A percentile compares a stretch with the other conserved stretches of the same genome.
phyloP scores from a whole-genome alignment of 345 rosid species.

The Sonneratia alba region DNA sequence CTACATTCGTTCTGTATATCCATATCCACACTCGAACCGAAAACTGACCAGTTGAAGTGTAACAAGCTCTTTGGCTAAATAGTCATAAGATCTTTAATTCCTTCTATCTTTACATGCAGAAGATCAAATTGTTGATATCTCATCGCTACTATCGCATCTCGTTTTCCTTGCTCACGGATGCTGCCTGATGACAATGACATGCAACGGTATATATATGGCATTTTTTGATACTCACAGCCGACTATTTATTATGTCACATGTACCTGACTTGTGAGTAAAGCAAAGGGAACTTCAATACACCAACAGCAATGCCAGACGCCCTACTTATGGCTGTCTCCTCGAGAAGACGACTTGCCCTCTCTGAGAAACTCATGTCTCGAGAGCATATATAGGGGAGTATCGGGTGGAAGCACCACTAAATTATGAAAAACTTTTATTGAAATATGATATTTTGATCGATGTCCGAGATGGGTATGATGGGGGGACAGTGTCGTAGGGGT shows the following conservation, averaged over 20 bases:
- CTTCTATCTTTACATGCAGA: too few species aligned
- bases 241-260: slow-evolving; percentile 1
- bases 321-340: not conserved
- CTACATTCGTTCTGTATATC: too few species aligned
- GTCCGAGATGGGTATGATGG: not conserved
- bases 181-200: not conserved
- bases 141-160: not conserved
- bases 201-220: not conserved
- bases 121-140: too few species aligned
- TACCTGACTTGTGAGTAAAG: slow-evolving; percentile 6
- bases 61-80: too few species aligned
- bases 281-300: not conserved
- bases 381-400: not conserved
- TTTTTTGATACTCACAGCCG: not conserved
- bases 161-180: not conserved
- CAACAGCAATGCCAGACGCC: not conserved
- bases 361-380: not conserved
- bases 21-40: too few species aligned
- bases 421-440: too few species aligned
- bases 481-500: not conserved
- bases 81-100: too few species aligned
- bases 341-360: not conserved
- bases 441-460: not conserved
- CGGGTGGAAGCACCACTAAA: too few species aligned
- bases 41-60: too few species aligned